Base-by-base conservation (phyloP, 192 early-diverging fungal species). In the Piromyces sp. region DNA sequence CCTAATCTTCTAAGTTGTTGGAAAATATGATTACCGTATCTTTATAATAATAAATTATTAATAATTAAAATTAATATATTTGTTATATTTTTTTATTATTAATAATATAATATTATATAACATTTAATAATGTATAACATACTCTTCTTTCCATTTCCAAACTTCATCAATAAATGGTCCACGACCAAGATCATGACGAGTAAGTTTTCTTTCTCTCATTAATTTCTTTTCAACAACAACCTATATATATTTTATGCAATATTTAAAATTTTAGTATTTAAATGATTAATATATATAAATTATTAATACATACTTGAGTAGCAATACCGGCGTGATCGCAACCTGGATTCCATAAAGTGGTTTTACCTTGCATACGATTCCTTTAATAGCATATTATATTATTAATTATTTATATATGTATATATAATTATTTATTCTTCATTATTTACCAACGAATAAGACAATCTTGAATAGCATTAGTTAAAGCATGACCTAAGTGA, bases 291-390 rank as follows among this genome's bases (percentile, higher is more conserved):
- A 14, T 38, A 14, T 13, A 14, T 15, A 14, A 14, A 38, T 38
- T 38, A 38, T 38, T 13, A 13, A 51, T 51, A 51, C 42, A 5
- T 9, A 68, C 51, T 86, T 99, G 98, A 19, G 95, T 95, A 40
- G 98, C 95, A 84, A 99, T 98, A 83, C 96, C 96, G 30, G 97
- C 98, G 83, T 99, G 98, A 85, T 99, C 98, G 80, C 91, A 93
- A 79, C 96, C 98, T 16, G 96, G 96, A 80, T 96, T 93, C 87
- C 92, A 99, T 42, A 99, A 90, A 7, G 95, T 93, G 11, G 96
- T 96, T 84, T 97, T 93, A 30, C 98, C 97, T 81, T 94, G 91
- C 98, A 99, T 99, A 42, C 98, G 91, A 88, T 98, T 96, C 86
- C 81, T 85, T 3, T 40, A 29, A 12, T n/a, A n/a, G n/a, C n/a